These are phyloP conservation scores for Penicillium silybi DNA, from an alignment of 495 filamentous ascomycete species.

Conservation along the genomic window DNA sequence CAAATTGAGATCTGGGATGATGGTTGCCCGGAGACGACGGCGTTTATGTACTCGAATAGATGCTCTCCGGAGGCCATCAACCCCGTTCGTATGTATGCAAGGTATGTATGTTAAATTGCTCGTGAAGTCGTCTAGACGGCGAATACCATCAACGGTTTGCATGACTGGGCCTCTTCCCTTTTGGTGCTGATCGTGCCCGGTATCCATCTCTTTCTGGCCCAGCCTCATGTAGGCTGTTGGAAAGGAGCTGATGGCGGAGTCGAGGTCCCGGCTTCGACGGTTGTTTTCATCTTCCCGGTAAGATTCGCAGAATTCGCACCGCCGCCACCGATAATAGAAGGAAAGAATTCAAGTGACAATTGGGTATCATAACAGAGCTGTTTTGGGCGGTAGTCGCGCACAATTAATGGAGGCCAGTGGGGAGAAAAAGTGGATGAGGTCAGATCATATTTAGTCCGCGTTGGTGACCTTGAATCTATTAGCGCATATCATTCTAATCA, in stretches of 20 bases:
- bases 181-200: not conserved
- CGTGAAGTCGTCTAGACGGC: slow-evolving; percentile 18
- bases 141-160: not conserved
- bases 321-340: slow-evolving; percentile 21
- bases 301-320: not conserved
- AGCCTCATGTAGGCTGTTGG: not conserved
- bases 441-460: slow-evolving; percentile 37
- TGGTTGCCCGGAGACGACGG: not conserved
- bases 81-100: slow-evolving; percentile 14
- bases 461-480: slow-evolving; percentile 50
- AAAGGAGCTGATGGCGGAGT: not conserved
- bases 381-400: slow-evolving; percentile 31
- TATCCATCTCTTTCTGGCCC: slow-evolving; percentile 1
- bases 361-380: slow-evolving; percentile 47
- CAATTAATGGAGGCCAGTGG: slow-evolving; percentile 27
- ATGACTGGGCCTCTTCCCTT: not conserved
- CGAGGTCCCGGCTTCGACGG: not conserved
- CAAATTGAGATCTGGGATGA: not conserved
- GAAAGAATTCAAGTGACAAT: slow-evolving; percentile 31
- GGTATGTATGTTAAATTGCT: slow-evolving; percentile 15
- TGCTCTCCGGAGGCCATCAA: slow-evolving; percentile 3
- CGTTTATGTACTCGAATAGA: slow-evolving; percentile 16
- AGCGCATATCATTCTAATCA: slow-evolving; percentile 9
- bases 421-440: slow-evolving; percentile 5
- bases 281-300: slow-evolving; percentile 9